Base-by-base conservation (phyloP, 73 alveolate species). In the Paramecium pentaurelia region DNA sequence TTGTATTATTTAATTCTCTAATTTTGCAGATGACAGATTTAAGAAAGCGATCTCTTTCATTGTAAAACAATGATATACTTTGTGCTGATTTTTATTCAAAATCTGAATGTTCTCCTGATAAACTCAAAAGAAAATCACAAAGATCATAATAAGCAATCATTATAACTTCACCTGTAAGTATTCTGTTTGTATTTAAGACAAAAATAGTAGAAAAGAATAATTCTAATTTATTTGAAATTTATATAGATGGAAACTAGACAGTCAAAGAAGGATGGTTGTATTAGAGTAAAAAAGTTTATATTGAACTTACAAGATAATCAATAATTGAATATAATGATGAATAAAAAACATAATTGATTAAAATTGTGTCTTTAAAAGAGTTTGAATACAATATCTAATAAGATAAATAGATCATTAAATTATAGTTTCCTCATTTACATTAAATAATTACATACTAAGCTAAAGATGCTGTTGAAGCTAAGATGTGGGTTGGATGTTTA, bases 181-280 rank as follows among this genome's bases (percentile, higher is more conserved):
- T 0, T 10, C 22, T 60, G 45, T 7, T 5, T 18, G 1, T 22
- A 60, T 60, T 22, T 11, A 49, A 60, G 77, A 60, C 18, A 0
- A 60, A 60, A 60, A 6, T 0, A 0, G 77, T 18, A 6, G 77
- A 20, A 7, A 30, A 30, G n/a, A 25, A 9, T n/a, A 49, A 14
- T 16, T 49, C 60, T 60, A 60, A 60, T 25, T 30, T 7, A 30
- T 71, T 71, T 18, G 86, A 71, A 9, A 18, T 10, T 32, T 71
- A 71, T 71, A 20, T 27, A n/a, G 86, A 77, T 20, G 71, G 71
- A 38, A 77, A 77, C 49, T 6, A 38, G 40, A 22, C 49, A n/a
- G 32, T 77, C 9, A 77, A 77, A 77, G 90, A 77, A 77, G 90
- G 90, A 18, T 77, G 90, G 90, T 38, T 77, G 11, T 34, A 71